phyloP scores from a whole-genome alignment of 257 asterid genomes.

The Handroanthus guayacan region DNA sequence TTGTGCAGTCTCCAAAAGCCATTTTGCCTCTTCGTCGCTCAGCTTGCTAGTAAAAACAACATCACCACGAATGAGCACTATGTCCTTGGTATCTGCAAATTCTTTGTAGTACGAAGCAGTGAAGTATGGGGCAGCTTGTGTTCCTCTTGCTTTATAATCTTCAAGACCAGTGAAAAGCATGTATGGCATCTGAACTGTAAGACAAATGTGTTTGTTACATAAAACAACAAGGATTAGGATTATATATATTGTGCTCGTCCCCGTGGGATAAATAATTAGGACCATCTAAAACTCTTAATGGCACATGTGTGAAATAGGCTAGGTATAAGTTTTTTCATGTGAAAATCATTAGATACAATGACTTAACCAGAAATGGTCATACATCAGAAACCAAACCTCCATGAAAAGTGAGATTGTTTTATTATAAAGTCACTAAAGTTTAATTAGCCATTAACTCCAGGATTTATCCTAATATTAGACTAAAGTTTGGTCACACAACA shows the following conservation, averaged over 20 bases:
- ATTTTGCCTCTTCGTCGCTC: constrained; percentile 78
- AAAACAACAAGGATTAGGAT: constrained; percentile 17
- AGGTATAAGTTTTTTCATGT: too few relatives aligned
- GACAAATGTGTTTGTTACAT: constrained; percentile 17
- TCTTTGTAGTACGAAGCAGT: constrained; percentile 79
- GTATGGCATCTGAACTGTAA: constrained; percentile 91
- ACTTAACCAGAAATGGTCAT: too few relatives aligned
- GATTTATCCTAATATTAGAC: neutral
- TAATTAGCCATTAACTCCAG: neutral
- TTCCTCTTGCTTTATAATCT: constrained; percentile 95
- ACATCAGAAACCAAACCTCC: neutral
- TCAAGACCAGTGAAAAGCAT: constrained; percentile 95
- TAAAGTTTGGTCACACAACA: constrained; percentile 16
- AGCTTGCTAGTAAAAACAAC: constrained; percentile 92
- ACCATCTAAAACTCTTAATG: too few relatives aligned
- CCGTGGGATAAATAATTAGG: neutral
- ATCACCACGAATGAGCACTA: constrained; percentile 91
- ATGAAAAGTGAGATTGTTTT: constrained; percentile 3
- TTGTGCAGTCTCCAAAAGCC: constrained; percentile 87
- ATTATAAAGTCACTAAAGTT: neutral
- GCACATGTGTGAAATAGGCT: too few relatives aligned
- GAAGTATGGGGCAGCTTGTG: constrained; percentile 93
- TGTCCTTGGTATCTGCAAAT: constrained; percentile 83
- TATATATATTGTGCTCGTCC: neutral
- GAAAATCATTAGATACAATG: too few relatives aligned